Evolutionary conservation across 768 basidiomycete species (phyloP).

Genomic region (Tephrocybe sp.): DNA sequence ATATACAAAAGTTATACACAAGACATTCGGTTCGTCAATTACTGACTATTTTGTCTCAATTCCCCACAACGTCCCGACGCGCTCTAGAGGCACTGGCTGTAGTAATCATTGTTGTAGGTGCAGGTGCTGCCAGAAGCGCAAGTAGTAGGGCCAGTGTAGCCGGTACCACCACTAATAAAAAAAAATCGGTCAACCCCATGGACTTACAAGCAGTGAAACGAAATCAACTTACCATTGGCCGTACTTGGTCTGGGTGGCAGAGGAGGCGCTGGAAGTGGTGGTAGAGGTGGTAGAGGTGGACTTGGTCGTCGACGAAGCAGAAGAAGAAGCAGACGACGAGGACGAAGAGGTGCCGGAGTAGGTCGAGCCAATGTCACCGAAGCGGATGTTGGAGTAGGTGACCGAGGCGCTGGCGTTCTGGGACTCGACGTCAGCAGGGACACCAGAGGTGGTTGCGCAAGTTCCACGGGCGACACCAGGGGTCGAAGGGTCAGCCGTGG

Average conservation of each 20-base stretch:
- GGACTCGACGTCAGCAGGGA: constrained; percentile 40
- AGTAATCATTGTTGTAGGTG: too few species aligned
- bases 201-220: too few species aligned
- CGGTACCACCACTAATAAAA: too few species aligned
- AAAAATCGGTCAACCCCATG: too few species aligned
- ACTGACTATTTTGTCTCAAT: too few species aligned
- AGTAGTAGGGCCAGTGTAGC: too few species aligned
- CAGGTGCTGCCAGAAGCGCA: too few species aligned
- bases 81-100: too few species aligned
- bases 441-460: constrained; percentile 46
- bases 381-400: constrained; percentile 54
- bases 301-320: background rate
- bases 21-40: too few species aligned
- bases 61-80: too few species aligned
- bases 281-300: constrained; percentile 12
- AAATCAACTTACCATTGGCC: constrained; percentile 24
- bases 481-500: constrained; percentile 22
- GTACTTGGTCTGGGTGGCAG: constrained; percentile 29
- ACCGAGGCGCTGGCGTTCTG: constrained; percentile 37
- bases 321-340: background rate
- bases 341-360: constrained; percentile 8
- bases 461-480: constrained; percentile 48
- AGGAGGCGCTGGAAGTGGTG: constrained; percentile 20
- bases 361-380: constrained; percentile 37
- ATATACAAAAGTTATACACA: too few species aligned